Percentiles rank a stretch among this genome's conserved stretches.
Conservation (phyloP, 148 eudicot genomes). For the Cornus suecica region DNA sequence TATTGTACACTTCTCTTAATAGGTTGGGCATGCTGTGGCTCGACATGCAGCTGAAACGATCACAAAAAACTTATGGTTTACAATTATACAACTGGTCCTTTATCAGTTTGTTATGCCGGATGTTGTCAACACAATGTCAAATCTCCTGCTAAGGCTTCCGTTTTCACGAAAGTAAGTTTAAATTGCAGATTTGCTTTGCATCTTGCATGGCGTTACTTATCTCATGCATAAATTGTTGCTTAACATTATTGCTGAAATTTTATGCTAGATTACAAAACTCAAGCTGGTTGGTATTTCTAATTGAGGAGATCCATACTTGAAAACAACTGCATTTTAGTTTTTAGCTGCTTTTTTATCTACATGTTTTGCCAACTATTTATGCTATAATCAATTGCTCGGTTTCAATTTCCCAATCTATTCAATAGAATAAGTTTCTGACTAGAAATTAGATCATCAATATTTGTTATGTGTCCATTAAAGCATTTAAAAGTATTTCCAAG, state of each 20-base stretch:
- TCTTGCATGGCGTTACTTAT: not conserved
- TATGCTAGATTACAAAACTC: not conserved
- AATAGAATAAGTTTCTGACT: no score
- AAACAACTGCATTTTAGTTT: no score
- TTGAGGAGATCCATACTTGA: not conserved
- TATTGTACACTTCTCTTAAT: slow-evolving; percentile 11
- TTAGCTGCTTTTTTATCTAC: no score
- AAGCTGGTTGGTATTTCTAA: not conserved
- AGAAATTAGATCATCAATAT: no score
- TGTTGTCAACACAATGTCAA: slow-evolving; percentile 71
- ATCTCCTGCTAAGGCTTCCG: slow-evolving; percentile 63
- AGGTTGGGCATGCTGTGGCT: slow-evolving; percentile 94
- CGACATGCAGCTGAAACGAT: slow-evolving; percentile 80
- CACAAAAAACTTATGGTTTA: slow-evolving; percentile 69
- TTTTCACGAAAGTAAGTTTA: slow-evolving; percentile 71
- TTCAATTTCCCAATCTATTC: no score
- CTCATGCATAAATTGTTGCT: not conserved
- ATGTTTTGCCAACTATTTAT: no score
- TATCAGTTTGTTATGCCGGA: slow-evolving; percentile 77
- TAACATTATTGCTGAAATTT: not conserved
- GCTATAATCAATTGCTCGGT: no score
- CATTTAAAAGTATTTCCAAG: no score
- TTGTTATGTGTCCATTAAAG: no score
- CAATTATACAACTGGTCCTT: slow-evolving; percentile 67
- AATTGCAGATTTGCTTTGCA: not conserved